Evolutionary conservation across 2,329 filamentous ascomycete genomes (phyloP).

Genomic region (Lachnellula arida): DNA sequence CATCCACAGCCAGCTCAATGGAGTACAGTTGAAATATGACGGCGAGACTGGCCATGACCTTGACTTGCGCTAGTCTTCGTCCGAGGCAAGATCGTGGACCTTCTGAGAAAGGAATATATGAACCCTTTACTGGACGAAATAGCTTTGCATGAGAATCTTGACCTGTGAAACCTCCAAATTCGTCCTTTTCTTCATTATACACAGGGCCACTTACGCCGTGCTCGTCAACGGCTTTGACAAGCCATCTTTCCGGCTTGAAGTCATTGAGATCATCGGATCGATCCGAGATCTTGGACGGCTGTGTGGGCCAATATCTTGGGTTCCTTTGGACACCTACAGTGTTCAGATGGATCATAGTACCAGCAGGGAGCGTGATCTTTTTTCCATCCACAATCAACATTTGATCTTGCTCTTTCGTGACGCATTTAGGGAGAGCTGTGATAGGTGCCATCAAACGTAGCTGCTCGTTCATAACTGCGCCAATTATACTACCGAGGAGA

Average conservation of each 20-base stretch:
- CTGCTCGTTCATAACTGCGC: slow-evolving; percentile 73
- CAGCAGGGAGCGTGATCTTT: slow-evolving; percentile 53
- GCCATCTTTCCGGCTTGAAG: slow-evolving; percentile 71
- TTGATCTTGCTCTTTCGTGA: slow-evolving; percentile 47
- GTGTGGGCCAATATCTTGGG: slow-evolving; percentile 62
- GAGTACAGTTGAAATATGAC: slow-evolving; percentile 43
- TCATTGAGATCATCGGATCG: slow-evolving; percentile 55
- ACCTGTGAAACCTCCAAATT: slow-evolving; percentile 55
- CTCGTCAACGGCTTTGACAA: slow-evolving; percentile 35
- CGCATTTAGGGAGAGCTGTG: slow-evolving; percentile 65
- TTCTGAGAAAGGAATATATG: slow-evolving; percentile 55
- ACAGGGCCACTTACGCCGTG: slow-evolving; percentile 16
- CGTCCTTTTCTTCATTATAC: slow-evolving; percentile 40
- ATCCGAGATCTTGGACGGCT: slow-evolving; percentile 37
- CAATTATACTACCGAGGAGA: slow-evolving; percentile 65
- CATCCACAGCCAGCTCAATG: slow-evolving; percentile 19
- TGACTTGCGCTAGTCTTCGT: slow-evolving; percentile 54
- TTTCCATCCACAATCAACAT: slow-evolving; percentile 54
- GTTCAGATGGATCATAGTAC: slow-evolving; percentile 51
- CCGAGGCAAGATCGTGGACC: slow-evolving; percentile 55
- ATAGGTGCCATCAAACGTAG: slow-evolving; percentile 70
- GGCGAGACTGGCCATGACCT: slow-evolving; percentile 51
- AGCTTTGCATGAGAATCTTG: slow-evolving; percentile 56
- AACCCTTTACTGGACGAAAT: slow-evolving; percentile 55
- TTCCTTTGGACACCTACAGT: slow-evolving; percentile 59